Evolutionary conservation across 2,329 filamentous ascomycete genomes (phyloP).

Genomic region (Penicillium sp.): DNA sequence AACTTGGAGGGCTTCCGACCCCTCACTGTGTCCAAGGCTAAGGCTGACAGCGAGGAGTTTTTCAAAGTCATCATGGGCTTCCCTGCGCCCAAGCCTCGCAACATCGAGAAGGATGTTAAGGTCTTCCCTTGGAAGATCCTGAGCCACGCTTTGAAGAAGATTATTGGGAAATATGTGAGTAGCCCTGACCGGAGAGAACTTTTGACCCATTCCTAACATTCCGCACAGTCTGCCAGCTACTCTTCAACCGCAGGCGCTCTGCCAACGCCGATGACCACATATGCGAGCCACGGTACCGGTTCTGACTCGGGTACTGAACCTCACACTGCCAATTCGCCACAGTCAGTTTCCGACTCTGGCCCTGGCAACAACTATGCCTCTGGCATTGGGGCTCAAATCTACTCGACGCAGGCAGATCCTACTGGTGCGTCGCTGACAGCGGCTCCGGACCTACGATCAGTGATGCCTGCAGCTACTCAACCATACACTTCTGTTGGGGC

Average conservation of each 20-base stretch:
- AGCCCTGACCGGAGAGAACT: neutral
- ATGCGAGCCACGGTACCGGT: slow-evolving; percentile 41
- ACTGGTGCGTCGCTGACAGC: slow-evolving; percentile 29
- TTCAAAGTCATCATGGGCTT: slow-evolving; percentile 99
- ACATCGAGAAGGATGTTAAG: slow-evolving; percentile 99
- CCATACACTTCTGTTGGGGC: slow-evolving; percentile 32
- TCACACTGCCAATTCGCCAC: slow-evolving; percentile 49
- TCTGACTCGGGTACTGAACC: slow-evolving; percentile 51
- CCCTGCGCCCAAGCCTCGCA: slow-evolving; percentile 87
- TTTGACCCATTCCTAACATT: slow-evolving; percentile 20
- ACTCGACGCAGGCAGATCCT: slow-evolving; percentile 44
- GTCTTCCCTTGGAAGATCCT: slow-evolving; percentile 97
- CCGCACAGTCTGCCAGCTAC: slow-evolving; percentile 61
- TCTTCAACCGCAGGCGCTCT: slow-evolving; percentile 59
- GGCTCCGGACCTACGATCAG: slow-evolving; percentile 39
- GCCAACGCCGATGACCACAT: slow-evolving; percentile 40
- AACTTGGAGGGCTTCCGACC: slow-evolving; percentile 95
- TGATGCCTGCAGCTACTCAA: slow-evolving; percentile 32
- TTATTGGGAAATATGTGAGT: slow-evolving; percentile 91
- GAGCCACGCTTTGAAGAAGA: slow-evolving; percentile 85
- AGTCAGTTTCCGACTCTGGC: slow-evolving; percentile 47
- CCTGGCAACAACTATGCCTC: slow-evolving; percentile 46
- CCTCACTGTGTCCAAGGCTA: slow-evolving; percentile 87
- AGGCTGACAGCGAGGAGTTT: slow-evolving; percentile 89
- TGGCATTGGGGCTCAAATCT: slow-evolving; percentile 42